Percentiles rank a stretch among this genome's conserved stretches.
phyloP scores from a whole-genome alignment of 495 filamentous ascomycete genomes.

The Daldinia bambusicola region DNA sequence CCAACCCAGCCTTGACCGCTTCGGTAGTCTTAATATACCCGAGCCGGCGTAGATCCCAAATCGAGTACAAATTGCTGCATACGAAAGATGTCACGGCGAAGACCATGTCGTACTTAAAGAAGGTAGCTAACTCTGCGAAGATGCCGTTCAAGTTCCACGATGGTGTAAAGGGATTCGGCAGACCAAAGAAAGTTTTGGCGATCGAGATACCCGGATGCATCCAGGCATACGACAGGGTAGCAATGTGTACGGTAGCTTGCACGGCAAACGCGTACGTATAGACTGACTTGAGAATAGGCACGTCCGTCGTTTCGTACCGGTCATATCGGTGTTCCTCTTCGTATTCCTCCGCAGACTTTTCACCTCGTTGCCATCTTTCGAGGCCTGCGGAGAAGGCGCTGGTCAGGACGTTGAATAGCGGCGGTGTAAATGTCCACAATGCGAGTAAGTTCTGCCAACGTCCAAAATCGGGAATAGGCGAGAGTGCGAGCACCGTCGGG shows the following conservation, averaged over 20 bases:
- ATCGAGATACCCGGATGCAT: background rate
- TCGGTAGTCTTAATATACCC: background rate
- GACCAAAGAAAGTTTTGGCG: background rate
- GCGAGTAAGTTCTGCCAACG: background rate
- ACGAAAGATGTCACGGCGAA: background rate
- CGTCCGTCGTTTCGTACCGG: background rate
- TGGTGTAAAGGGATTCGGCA: background rate
- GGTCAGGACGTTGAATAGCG: background rate
- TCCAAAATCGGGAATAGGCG: background rate
- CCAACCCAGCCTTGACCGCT: background rate
- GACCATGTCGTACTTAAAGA: background rate
- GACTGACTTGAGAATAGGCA: background rate
- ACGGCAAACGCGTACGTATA: conserved; percentile 1
- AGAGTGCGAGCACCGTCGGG: background rate
- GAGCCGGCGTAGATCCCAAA: background rate
- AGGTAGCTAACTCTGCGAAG: background rate
- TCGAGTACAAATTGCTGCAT: background rate
- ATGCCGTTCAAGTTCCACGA: conserved; percentile 12
- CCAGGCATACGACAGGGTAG: background rate
- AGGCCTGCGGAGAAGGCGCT: background rate
- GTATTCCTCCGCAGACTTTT: background rate
- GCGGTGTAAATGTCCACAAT: background rate
- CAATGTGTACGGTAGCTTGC: background rate
- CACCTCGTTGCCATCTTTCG: background rate
- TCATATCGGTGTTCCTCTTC: background rate